phyloP scores from a whole-genome alignment of 1,139 yeast species.

The Blastobotrys elegans region DNA sequence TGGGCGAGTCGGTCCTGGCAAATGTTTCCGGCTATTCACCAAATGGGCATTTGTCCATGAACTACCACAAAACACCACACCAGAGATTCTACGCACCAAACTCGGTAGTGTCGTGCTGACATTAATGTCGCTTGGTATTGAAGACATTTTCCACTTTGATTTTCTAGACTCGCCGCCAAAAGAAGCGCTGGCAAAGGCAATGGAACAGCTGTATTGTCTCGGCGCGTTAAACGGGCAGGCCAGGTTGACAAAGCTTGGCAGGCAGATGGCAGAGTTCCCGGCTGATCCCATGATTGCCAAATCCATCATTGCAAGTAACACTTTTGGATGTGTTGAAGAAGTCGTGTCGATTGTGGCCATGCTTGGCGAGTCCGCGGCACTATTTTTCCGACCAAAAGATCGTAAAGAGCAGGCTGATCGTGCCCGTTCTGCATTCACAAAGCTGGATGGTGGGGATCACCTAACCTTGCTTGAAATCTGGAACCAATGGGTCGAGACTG shows the following conservation, averaged over 20 bases:
- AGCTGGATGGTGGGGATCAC: conserved; percentile 67
- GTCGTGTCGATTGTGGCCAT: conserved; percentile 70
- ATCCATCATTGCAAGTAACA: conserved; percentile 59
- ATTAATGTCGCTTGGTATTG: conserved; percentile 74
- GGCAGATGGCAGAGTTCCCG: conserved; percentile 89
- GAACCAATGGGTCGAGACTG: conserved; percentile 69
- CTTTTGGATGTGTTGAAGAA: conserved; percentile 56
- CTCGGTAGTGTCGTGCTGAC: conserved; percentile 69
- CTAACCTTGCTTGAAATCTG: conserved; percentile 69
- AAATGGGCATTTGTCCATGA: conserved; percentile 82
- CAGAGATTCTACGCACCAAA: conserved; percentile 84
- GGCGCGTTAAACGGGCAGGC: conserved; percentile 88
- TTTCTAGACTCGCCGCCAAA: conserved; percentile 83
- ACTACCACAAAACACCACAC: conserved; percentile 71
- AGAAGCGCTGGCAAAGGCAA: conserved; percentile 65
- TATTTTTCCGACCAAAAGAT: conserved; percentile 73
- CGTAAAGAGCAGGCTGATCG: conserved; percentile 61
- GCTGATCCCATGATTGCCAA: conserved; percentile 86
- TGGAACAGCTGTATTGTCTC: conserved; percentile 73
- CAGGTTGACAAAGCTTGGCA: conserved; percentile 68
- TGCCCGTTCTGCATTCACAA: conserved; percentile 50
- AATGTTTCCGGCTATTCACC: conserved; percentile 83
- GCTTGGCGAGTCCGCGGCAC: conserved; percentile 72
- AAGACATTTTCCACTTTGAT: conserved; percentile 75
- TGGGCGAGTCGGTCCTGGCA: conserved; percentile 95